Percentiles rank a stretch among this genome's conserved stretches.
These are phyloP conservation scores for Auricularia sp. DNA, from an alignment of 768 basidiomycete species.

Conservation along the genomic window DNA sequence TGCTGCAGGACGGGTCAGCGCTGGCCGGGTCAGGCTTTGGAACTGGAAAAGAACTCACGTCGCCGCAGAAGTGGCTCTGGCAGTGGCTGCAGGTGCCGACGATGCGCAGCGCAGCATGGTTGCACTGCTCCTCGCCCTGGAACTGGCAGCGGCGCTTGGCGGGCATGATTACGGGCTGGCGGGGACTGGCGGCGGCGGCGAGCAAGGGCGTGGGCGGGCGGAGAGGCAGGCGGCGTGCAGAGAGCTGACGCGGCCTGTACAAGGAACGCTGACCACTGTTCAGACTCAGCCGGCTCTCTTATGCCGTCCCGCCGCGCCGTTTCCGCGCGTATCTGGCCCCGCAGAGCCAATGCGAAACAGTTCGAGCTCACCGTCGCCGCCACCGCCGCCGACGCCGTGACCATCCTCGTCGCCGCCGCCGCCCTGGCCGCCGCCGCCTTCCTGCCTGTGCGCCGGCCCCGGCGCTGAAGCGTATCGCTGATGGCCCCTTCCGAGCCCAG, in stretches of 20 bases:
- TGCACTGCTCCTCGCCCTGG: slow-evolving; percentile 44
- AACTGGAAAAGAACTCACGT: slow-evolving; percentile 8
- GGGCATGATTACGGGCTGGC: slow-evolving; percentile 38
- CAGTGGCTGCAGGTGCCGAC: slow-evolving; percentile 82
- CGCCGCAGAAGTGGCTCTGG: slow-evolving; percentile 61
- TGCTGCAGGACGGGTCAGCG: slow-evolving; percentile 8
- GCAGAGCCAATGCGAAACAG: neutral
- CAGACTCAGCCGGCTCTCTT: neutral
- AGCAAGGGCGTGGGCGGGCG: neutral
- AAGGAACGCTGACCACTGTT: neutral
- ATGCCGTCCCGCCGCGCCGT: neutral
- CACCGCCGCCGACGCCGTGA: neutral
- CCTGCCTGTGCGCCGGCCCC: too few species aligned
- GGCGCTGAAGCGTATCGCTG: neutral
- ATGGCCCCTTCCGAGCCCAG: neutral
- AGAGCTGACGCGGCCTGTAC: neutral
- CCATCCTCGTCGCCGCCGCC: neutral
- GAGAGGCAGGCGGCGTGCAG: slow-evolving; percentile 2
- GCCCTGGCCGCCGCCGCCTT: neutral
- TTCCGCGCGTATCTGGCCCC: neutral
- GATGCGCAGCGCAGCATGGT: slow-evolving; percentile 68
- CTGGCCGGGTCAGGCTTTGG: neutral
- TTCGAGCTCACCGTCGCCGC: neutral
- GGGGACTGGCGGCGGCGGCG: slow-evolving; percentile 2
- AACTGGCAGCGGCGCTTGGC: slow-evolving; percentile 84